Evolutionary conservation across 163 green algal species (phyloP), one percentile per base, ranked within the genome.

Genomic region (Scenedesmus sp.): DNA sequence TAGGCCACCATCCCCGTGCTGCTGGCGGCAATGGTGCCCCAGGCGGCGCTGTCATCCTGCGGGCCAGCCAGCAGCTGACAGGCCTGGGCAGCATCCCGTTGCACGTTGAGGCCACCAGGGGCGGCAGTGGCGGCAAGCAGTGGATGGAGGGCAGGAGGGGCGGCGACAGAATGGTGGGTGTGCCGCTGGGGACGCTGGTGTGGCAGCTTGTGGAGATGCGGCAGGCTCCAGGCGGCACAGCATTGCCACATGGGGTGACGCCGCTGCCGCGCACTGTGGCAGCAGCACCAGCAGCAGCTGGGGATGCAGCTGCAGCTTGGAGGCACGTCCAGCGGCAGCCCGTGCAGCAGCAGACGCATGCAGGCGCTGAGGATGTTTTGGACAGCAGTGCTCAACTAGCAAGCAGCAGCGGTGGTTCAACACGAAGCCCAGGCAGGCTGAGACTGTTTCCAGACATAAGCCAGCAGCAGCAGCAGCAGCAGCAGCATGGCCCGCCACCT

Each of bases 131-230:
- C 16, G 89, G 82, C 83, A 92, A 92, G 83, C 89, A 92, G 53
- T 90, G 89, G 89, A 92, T 85, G 88, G 83, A 92, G 35, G 89
- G 89, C 72, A 81, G 30, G 37, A 78, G 12, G 30, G 89, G 89
- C 2, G 20, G 49, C 22, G 81, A 82, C 49, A 83, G 43, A 44
- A 33, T 87, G 10, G 83, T 92, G 20, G 68, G 43, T 33, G 83
- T 92, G 72, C 89, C 89, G 1, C 42, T 92, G 26, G 89, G 83
- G 7, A 92, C 89, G 3, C 7, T 82, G 22, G 83, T 92, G 2
- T 92, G 85, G 72, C 56, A 83, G 56, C 53, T 92, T 18, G 51
- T 86, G 12, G 70, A 83, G 83, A n/a, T 92, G 42, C 12, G 13
- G 37, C 37, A 33, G 24, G 43, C n/a, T 24, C n/a, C 10, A 26